phyloP scores from a whole-genome alignment of 306 rosid genomes.

The Rosa persica region DNA sequence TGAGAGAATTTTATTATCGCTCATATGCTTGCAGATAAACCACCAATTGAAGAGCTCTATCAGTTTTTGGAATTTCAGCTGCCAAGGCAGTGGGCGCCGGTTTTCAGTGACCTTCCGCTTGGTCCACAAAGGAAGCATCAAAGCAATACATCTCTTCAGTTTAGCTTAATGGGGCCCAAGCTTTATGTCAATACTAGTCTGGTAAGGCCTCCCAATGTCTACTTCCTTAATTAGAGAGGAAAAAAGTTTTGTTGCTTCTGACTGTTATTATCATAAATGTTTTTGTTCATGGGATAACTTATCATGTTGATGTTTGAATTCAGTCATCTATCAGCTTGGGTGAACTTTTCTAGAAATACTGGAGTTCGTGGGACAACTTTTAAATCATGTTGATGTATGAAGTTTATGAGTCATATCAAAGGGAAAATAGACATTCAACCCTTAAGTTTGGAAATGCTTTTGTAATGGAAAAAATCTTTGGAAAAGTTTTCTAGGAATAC shows the following conservation, averaged over 20 bases:
- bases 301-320: neutral
- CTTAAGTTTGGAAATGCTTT: neutral
- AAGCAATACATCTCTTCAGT: constrained; percentile 74
- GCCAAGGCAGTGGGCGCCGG: constrained; percentile 99
- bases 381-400: neutral
- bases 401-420: neutral
- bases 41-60: constrained; percentile 91
- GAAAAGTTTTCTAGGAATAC: neutral
- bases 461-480: neutral
- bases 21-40: constrained; percentile 69
- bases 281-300: neutral
- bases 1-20: constrained; percentile 18
- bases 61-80: constrained; percentile 98
- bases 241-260: neutral
- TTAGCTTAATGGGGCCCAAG: constrained; percentile 93
- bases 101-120: constrained; percentile 95
- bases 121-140: constrained; percentile 91
- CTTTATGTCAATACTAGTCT: constrained; percentile 77
- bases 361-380: neutral
- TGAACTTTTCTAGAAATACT: neutral
- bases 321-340: neutral
- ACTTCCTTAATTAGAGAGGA: neutral
- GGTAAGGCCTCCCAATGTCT: constrained; percentile 42
- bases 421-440: neutral
- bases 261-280: constrained; percentile 12